phyloP scores from a whole-genome alignment of 495 filamentous ascomycete genomes.

The Aspergillus incahuasiensis region DNA sequence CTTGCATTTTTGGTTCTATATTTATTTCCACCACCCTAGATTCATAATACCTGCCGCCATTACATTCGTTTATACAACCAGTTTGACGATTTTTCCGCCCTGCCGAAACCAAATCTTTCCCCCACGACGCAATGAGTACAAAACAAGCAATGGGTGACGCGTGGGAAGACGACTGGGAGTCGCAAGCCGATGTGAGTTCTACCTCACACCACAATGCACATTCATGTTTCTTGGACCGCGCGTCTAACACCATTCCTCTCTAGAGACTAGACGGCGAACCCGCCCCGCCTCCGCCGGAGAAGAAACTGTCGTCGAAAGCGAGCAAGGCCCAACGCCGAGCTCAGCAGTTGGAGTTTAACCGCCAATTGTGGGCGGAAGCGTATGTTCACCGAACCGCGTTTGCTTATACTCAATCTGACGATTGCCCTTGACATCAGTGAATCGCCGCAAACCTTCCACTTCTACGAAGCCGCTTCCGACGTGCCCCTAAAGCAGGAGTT shows the following conservation, averaged over 20 bases:
- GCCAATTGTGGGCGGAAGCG: constrained; percentile 85
- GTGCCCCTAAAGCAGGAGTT: constrained; percentile 75
- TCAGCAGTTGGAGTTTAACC: constrained; percentile 75
- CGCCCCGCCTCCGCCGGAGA: constrained; percentile 33
- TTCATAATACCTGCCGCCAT: background rate
- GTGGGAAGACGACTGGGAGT: constrained; percentile 91
- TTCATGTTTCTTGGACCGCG: background rate
- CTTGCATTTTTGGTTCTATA: constrained; percentile 7
- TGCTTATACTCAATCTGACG: background rate
- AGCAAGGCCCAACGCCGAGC: constrained; percentile 74
- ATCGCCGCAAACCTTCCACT: constrained; percentile 63
- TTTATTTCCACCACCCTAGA: background rate
- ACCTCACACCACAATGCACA: background rate
- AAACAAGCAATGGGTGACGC: constrained; percentile 54
- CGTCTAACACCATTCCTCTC: constrained; percentile 14
- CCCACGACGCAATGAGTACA: constrained; percentile 44
- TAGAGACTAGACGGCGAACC: constrained; percentile 38
- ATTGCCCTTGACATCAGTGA: constrained; percentile 35
- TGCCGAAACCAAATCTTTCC: constrained; percentile 8
- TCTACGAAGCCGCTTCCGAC: constrained; percentile 59
- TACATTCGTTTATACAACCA: background rate
- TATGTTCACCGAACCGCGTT: constrained; percentile 38
- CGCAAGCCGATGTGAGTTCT: constrained; percentile 61
- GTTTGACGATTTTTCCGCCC: constrained; percentile 4
- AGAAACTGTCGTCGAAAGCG: constrained; percentile 50